Evolutionary conservation across 2,329 filamentous ascomycete genomes (phyloP).

Genomic region (Fusarium tanahbumbuense): DNA sequence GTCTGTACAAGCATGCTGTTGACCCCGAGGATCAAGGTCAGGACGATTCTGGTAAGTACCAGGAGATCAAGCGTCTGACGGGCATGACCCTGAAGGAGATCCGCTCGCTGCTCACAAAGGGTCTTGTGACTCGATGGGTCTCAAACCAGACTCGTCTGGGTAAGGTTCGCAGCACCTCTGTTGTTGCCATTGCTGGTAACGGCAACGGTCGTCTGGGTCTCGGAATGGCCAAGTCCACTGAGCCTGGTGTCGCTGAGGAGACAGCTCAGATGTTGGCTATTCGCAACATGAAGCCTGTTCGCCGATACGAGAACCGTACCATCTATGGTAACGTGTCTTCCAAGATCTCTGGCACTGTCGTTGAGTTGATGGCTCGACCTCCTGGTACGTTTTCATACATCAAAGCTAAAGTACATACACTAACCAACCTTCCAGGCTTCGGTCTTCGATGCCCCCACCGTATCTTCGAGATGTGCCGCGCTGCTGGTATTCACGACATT

Average conservation of each 20-base stretch:
- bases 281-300: constrained; percentile 91
- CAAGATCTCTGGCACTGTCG: constrained; percentile 89
- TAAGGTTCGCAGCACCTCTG: constrained; percentile 83
- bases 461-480: constrained; percentile 94
- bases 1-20: constrained; percentile 60
- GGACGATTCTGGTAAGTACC: constrained; percentile 63
- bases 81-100: constrained; percentile 66
- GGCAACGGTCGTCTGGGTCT: constrained; percentile 86
- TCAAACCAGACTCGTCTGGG: constrained; percentile 96
- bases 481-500: constrained; percentile 87
- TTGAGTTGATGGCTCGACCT: constrained; percentile 83
- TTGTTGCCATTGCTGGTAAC: constrained; percentile 87
- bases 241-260: constrained; percentile 71
- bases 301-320: constrained; percentile 90
- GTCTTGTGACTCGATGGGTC: constrained; percentile 78
- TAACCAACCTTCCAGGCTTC: constrained; percentile 72
- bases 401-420: background rate
- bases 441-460: constrained; percentile 90
- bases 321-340: constrained; percentile 86
- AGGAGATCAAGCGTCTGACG: constrained; percentile 65
- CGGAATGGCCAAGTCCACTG: constrained; percentile 88
- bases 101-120: constrained; percentile 72
- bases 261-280: constrained; percentile 87
- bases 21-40: constrained; percentile 63
- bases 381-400: constrained; percentile 74